phyloP scores from a whole-genome alignment of 2,329 filamentous ascomycete genomes.

The Cercospora zeina region DNA sequence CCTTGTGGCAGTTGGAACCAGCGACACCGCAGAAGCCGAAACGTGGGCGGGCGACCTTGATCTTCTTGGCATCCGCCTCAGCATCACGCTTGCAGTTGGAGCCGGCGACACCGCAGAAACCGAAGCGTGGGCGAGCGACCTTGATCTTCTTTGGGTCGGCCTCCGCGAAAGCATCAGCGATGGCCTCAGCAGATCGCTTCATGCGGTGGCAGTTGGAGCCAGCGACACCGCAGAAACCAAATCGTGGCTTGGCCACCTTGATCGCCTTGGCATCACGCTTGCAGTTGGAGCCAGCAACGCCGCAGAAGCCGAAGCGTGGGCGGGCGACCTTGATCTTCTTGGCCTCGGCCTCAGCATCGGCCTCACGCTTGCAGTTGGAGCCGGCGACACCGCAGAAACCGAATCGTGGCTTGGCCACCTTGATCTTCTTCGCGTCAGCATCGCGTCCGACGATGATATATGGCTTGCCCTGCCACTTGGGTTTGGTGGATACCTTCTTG shows the following conservation, averaged over 20 bases:
- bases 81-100: slow-evolving; percentile 41
- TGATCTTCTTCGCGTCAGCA: neutral
- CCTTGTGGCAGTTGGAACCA: slow-evolving; percentile 39
- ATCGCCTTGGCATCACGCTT: slow-evolving; percentile 17
- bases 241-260: slow-evolving; percentile 21
- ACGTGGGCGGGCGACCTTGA: slow-evolving; percentile 24
- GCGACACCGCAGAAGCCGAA: slow-evolving; percentile 26
- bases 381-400: slow-evolving; percentile 1
- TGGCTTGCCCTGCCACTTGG: neutral
- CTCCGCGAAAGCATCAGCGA: slow-evolving; percentile 43
- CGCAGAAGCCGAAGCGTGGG: neutral
- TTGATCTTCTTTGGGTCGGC: slow-evolving; percentile 32
- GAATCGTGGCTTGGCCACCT: neutral
- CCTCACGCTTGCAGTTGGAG: slow-evolving; percentile 4
- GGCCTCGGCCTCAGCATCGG: neutral
- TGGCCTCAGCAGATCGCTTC: slow-evolving; percentile 43
- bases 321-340: slow-evolving; percentile 2
- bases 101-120: slow-evolving; percentile 45
- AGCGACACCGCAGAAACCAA: slow-evolving; percentile 27
- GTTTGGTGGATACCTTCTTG: neutral
- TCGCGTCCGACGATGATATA: neutral
- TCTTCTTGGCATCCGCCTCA: slow-evolving; percentile 28
- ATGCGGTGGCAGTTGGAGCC: slow-evolving; percentile 37
- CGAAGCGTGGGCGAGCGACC: slow-evolving; percentile 10
- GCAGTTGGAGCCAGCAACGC: neutral